Percentiles rank a stretch among this genome's conserved stretches.
These are phyloP conservation scores for Penicillium sp. DNA, from an alignment of 2,329 filamentous ascomycete species.

Conservation along the genomic window DNA sequence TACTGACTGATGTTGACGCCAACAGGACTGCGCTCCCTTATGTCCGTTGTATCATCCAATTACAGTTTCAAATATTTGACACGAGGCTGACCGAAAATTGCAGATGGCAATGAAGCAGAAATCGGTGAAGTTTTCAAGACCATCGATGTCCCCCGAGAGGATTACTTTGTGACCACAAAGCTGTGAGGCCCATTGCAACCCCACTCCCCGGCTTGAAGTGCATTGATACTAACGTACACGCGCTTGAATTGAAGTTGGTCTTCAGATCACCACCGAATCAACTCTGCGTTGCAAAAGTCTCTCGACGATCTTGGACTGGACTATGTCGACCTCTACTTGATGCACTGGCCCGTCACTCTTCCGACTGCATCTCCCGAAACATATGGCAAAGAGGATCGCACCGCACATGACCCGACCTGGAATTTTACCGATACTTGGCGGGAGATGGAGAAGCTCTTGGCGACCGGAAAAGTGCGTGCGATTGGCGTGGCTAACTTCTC, in stretches of 20 bases:
- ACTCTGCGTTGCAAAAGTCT: slow-evolving; percentile 14
- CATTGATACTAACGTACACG: slow-evolving; percentile 59
- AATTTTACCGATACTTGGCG: slow-evolving; percentile 72
- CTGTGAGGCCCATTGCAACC: slow-evolving; percentile 38
- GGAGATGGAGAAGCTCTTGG: slow-evolving; percentile 20
- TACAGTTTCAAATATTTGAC: not conserved
- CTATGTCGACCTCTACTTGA: slow-evolving; percentile 20
- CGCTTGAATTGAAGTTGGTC: slow-evolving; percentile 66
- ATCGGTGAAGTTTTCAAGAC: slow-evolving; percentile 63
- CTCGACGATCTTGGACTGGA: slow-evolving; percentile 13
- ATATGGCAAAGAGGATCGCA: slow-evolving; percentile 24
- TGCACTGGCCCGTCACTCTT: slow-evolving; percentile 35
- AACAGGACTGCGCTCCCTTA: slow-evolving; percentile 57
- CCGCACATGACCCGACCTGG: slow-evolving; percentile 69
- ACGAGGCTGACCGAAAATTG: not conserved
- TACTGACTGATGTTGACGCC: not conserved
- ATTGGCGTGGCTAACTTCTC: slow-evolving; percentile 30
- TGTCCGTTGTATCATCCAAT: slow-evolving; percentile 25
- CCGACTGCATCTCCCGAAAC: slow-evolving; percentile 10
- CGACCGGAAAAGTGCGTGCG: slow-evolving; percentile 20
- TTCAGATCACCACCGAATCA: slow-evolving; percentile 71
- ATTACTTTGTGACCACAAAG: slow-evolving; percentile 64
- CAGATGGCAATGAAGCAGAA: slow-evolving; percentile 61
- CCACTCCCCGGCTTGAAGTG: not conserved
- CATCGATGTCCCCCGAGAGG: slow-evolving; percentile 60